Conservation (phyloP, 1,284 basidiomycete species). For the Heimioporus retisporus region DNA sequence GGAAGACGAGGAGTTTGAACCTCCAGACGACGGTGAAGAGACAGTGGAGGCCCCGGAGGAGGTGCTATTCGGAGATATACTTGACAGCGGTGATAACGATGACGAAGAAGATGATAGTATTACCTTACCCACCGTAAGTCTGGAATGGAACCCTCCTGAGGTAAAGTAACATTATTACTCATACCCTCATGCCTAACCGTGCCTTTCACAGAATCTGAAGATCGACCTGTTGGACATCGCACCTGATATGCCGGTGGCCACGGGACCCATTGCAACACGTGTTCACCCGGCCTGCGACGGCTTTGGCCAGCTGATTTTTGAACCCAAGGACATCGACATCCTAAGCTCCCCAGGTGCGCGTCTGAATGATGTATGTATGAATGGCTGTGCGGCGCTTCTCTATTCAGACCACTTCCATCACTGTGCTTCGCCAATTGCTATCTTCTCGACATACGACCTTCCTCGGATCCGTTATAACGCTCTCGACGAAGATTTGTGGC, state of each 20-base stretch:
- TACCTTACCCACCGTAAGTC: not conserved
- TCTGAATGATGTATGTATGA: constrained; percentile 1
- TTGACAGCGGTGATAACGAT: not conserved
- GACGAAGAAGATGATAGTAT: not conserved
- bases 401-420: no score
- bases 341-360: not conserved
- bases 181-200: not conserved
- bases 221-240: not conserved
- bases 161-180: not conserved
- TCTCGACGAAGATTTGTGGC: constrained; percentile 9
- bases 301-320: not conserved
- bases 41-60: not conserved
- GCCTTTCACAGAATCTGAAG: not conserved
- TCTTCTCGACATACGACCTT: constrained; percentile 17
- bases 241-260: not conserved
- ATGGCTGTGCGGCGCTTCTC: not conserved
- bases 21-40: not conserved
- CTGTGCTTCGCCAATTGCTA: not conserved
- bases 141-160: not conserved
- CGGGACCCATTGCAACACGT: not conserved
- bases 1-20: not conserved
- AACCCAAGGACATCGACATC: not conserved
- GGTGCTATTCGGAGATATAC: not conserved
- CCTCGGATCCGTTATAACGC: constrained; percentile 1
- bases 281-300: not conserved